Percentiles rank a stretch among this genome's conserved stretches.
Evolutionary conservation across 2,329 filamentous ascomycete genomes (phyloP).

Genomic region (Colletotrichum truncatum): DNA sequence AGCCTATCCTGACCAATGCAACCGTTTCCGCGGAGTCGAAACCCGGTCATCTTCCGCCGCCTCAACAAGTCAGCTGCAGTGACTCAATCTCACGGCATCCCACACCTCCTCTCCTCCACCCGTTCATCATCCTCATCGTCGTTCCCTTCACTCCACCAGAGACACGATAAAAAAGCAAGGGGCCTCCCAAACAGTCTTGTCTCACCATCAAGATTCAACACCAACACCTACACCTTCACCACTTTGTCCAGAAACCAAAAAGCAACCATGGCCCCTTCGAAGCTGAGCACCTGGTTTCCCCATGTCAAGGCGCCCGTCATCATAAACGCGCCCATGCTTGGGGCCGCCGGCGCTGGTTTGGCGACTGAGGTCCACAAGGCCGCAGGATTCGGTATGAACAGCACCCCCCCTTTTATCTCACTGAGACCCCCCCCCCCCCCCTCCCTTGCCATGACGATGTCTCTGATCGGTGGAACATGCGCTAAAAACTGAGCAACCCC

Average conservation of each 20-base stretch:
- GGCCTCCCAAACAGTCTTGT: constrained; percentile 5
- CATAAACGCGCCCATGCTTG: constrained; percentile 48
- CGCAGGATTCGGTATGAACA: constrained; percentile 44
- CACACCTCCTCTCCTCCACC: neutral
- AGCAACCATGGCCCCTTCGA: constrained; percentile 19
- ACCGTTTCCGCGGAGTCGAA: neutral
- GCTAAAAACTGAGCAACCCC: neutral
- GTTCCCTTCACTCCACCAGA: neutral
- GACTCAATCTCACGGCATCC: neutral
- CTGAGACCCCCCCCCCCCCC: neutral
- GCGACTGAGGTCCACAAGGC: constrained; percentile 48
- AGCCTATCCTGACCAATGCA: neutral
- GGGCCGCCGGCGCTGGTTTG: constrained; percentile 41
- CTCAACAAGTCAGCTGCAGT: neutral
- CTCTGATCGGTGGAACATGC: no score
- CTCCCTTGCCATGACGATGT: no score
- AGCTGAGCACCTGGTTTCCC: constrained; percentile 25
- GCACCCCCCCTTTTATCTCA: neutral
- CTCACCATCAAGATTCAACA: neutral
- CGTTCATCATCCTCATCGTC: neutral
- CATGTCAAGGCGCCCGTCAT: constrained; percentile 24
- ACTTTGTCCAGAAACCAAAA: neutral
- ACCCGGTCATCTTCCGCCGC: neutral
- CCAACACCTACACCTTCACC: neutral
- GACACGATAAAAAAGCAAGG: neutral